A percentile compares a stretch with the other conserved stretches of the same genome.
phyloP scores from a whole-genome alignment of 1,284 basidiomycete species.

The Cutaneotrichosporon cavernicola region DNA sequence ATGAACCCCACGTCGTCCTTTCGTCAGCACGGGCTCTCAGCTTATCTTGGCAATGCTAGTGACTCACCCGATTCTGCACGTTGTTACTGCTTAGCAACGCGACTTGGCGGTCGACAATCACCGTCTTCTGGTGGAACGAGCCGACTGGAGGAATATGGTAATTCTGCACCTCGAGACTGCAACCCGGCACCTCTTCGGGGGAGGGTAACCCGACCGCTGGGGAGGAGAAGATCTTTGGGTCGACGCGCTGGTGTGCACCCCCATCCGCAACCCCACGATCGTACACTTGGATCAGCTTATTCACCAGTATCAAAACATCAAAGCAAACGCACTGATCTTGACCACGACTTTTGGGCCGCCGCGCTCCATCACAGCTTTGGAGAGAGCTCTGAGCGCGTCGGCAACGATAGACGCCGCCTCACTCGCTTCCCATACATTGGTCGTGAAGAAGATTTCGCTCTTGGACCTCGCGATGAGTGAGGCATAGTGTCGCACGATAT shows the following conservation, averaged over 20 bases:
- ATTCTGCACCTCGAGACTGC: conserved; percentile 34
- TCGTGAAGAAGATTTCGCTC: conserved; percentile 41
- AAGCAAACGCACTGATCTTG: conserved; percentile 35
- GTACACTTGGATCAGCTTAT: conserved; percentile 22
- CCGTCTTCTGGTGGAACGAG: conserved; percentile 68
- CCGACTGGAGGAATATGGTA: conserved; percentile 44
- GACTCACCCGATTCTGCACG: conserved; percentile 57
- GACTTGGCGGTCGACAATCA: conserved; percentile 67
- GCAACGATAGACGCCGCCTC: conserved; percentile 30
- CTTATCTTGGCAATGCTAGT: not conserved
- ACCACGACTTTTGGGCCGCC: conserved; percentile 35
- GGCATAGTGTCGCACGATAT: conserved; percentile 41
- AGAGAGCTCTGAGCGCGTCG: conserved; percentile 38
- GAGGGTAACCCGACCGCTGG: conserved; percentile 19
- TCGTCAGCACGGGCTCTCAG: conserved; percentile 59
- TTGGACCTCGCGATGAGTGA: conserved; percentile 36
- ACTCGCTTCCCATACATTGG: conserved; percentile 43
- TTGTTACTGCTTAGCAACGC: conserved; percentile 62
- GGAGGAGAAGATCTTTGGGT: conserved; percentile 13
- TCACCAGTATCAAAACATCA: too few relatives aligned
- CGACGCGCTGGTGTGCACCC: conserved; percentile 28
- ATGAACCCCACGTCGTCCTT: conserved; percentile 68
- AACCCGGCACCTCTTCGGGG: conserved; percentile 24
- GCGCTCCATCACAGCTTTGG: conserved; percentile 30
- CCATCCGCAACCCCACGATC: conserved; percentile 33